Evolutionary conservation across 345 rosid species (phyloP).

Genomic region (Ceriops decandra): DNA sequence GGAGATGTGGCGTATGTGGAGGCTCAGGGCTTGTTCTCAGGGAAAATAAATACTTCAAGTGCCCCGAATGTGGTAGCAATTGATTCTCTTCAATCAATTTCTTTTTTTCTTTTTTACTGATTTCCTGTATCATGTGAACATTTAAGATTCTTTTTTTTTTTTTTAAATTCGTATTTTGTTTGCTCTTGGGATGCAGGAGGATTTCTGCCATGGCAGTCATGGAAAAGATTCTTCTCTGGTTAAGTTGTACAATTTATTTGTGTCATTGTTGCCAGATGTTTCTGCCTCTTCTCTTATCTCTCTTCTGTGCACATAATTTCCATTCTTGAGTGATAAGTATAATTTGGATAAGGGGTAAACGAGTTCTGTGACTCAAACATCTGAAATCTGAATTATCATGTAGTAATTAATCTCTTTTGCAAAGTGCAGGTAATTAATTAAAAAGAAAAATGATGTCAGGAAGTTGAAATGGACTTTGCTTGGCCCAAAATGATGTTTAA

Average conservation of each 20-base stretch:
- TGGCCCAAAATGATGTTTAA: no score
- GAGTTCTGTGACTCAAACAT: no score
- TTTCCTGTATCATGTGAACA: not conserved
- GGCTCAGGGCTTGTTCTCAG: conserved; percentile 71
- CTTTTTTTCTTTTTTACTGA: not conserved
- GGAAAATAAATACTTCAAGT: conserved; percentile 52
- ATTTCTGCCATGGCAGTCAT: conserved; percentile 91
- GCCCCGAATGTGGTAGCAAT: conserved; percentile 55
- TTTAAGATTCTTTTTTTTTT: no score
- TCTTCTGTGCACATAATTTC: no score
- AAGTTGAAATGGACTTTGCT: no score
- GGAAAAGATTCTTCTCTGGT: conserved; percentile 88
- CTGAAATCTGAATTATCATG: no score
- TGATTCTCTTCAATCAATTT: not conserved
- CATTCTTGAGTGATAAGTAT: no score
- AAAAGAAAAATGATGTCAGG: no score
- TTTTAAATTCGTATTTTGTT: no score
- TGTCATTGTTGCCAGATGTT: not conserved
- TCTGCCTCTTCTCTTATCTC: not conserved
- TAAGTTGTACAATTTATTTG: conserved; percentile 13
- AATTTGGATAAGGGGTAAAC: no score
- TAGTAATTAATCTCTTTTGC: no score
- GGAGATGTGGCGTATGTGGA: conserved; percentile 62
- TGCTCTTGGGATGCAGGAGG: conserved; percentile 48
- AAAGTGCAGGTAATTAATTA: no score